Conservation (phyloP, 2,329 filamentous ascomycete species). For the Penicillium glabrum region DNA sequence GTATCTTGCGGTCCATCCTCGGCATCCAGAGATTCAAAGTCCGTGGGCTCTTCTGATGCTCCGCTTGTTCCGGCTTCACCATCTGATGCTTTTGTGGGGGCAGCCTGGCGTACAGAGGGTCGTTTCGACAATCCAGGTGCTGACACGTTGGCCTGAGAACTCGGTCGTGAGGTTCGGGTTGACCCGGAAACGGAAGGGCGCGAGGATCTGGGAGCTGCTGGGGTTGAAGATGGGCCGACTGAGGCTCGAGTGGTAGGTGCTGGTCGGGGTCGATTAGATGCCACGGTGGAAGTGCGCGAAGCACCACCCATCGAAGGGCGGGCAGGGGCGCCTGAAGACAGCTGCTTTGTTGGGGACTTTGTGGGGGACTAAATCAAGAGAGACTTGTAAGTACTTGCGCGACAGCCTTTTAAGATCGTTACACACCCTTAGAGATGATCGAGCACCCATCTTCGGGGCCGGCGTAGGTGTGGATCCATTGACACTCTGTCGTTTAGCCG, state of each 20-base stretch:
- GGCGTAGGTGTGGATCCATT: constrained; percentile 71
- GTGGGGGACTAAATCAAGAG: constrained; percentile 62
- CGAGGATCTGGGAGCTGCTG: constrained; percentile 33
- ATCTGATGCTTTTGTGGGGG: constrained; percentile 27
- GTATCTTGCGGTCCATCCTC: constrained; percentile 22
- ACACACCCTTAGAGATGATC: constrained; percentile 40
- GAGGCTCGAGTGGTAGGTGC: constrained; percentile 60
- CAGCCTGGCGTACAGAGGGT: constrained; percentile 31
- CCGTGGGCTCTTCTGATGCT: constrained; percentile 30
- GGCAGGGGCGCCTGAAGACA: constrained; percentile 56
- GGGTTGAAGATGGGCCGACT: constrained; percentile 63
- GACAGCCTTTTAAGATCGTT: background rate
- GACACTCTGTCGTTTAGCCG: constrained; percentile 65
- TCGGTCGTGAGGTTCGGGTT: constrained; percentile 34
- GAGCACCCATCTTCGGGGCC: constrained; percentile 51
- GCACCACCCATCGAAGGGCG: constrained; percentile 40
- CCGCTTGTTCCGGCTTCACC: constrained; percentile 27
- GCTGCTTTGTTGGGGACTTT: constrained; percentile 77
- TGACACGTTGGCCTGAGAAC: constrained; percentile 24
- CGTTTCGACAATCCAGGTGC: constrained; percentile 31
- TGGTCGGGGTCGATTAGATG: constrained; percentile 53
- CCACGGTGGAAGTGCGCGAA: constrained; percentile 55
- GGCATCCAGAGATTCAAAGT: constrained; percentile 26
- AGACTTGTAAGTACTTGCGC: constrained; percentile 19
- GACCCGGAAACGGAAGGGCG: constrained; percentile 41